phyloP scores from a whole-genome alignment of 1,284 basidiomycete genomes.

The Marasmius fiardii region DNA sequence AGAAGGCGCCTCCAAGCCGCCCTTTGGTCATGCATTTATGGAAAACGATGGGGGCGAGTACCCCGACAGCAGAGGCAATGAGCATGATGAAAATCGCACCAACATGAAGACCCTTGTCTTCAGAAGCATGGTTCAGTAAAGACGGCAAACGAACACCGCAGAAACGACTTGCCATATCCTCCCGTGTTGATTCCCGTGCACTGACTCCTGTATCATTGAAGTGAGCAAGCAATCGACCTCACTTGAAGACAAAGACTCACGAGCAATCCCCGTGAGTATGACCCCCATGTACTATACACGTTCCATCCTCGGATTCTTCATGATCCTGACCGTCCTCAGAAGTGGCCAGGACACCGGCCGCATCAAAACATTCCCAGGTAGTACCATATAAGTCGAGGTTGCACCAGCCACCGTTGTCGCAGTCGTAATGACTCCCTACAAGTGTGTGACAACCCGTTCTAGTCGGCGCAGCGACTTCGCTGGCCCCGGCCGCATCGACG shows the following conservation, averaged over 20 bases:
- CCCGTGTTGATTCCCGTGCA: background rate
- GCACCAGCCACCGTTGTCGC: slow-evolving; percentile 2
- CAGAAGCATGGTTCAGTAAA: too few species aligned
- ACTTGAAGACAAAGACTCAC: background rate
- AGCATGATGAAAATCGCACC: slow-evolving; percentile 6
- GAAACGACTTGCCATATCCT: background rate
- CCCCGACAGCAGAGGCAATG: slow-evolving; percentile 1
- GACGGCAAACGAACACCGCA: background rate
- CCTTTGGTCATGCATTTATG: too few species aligned
- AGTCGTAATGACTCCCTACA: background rate
- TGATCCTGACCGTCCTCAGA: background rate
- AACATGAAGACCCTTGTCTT: background rate
- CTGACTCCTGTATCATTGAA: background rate
- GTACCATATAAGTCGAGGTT: background rate
- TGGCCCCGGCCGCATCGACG: too few species aligned
- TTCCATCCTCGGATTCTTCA: background rate
- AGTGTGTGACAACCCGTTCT: background rate
- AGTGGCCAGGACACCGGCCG: background rate
- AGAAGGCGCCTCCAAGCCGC: too few species aligned
- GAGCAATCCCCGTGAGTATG: background rate
- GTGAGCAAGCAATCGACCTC: too few species aligned
- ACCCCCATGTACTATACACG: background rate
- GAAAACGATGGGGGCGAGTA: slow-evolving; percentile 3
- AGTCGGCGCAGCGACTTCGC: too few species aligned
- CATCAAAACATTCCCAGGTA: background rate